Conservation (phyloP, 1,284 basidiomycete genomes). For the Moesziomyces globuligerus region DNA sequence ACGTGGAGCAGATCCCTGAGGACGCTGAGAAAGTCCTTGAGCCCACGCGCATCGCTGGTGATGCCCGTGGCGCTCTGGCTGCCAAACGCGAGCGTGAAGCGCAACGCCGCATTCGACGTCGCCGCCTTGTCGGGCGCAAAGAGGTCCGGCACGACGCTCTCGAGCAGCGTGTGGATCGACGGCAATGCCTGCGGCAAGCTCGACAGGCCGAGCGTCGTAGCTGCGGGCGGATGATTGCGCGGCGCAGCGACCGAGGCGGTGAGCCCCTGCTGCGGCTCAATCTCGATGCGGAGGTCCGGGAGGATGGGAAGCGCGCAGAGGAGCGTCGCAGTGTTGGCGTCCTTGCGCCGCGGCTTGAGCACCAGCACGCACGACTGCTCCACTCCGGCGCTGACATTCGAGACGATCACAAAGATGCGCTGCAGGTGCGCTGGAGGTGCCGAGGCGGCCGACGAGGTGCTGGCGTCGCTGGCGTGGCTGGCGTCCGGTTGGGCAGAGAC, state of each 20-base stretch:
- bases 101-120: conserved; percentile 18
- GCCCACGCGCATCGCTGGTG: conserved; percentile 32
- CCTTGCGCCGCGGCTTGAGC: conserved; percentile 34
- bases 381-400: conserved; percentile 31
- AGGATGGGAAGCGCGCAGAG: conserved; percentile 40
- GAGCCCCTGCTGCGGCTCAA: conserved; percentile 30
- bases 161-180: conserved; percentile 27
- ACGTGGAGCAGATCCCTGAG: conserved; percentile 34
- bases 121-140: conserved; percentile 4
- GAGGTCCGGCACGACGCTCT: conserved; percentile 20
- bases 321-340: conserved; percentile 24
- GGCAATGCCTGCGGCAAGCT: conserved; percentile 25
- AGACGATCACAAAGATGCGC: conserved; percentile 48
- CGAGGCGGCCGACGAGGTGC: neutral
- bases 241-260: conserved; percentile 24
- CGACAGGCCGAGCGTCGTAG: conserved; percentile 16
- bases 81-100: conserved; percentile 24
- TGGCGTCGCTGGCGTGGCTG: neutral
- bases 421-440: conserved; percentile 13
- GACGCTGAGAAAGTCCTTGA: conserved; percentile 49
- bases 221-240: conserved; percentile 15
- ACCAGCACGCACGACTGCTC: conserved; percentile 45
- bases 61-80: conserved; percentile 8
- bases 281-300: conserved; percentile 31
- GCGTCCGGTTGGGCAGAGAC: neutral